Percentiles rank a stretch among this genome's conserved stretches.
Evolutionary conservation across 257 asterid genomes (phyloP).

Genomic region (Perilla frutescens): DNA sequence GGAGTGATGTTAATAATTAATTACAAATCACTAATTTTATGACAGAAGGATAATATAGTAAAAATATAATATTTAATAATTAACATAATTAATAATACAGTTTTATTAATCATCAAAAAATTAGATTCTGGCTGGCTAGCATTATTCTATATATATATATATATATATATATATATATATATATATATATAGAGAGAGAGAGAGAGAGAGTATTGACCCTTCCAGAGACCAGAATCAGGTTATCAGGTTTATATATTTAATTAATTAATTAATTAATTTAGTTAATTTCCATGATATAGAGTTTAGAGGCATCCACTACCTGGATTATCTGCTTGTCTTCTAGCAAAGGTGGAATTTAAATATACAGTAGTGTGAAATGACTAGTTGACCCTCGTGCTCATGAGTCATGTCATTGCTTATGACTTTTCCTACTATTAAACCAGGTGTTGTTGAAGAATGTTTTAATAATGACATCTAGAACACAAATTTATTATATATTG

Average conservation of each 20-base stretch:
- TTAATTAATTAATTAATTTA: not conserved
- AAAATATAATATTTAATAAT: too few species aligned
- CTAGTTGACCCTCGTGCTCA: constrained; percentile 35
- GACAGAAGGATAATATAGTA: too few species aligned
- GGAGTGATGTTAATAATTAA: too few species aligned
- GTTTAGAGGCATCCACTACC: constrained; percentile 24
- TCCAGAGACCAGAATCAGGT: constrained; percentile 22
- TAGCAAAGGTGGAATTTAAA: constrained; percentile 36
- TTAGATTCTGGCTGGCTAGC: too few species aligned
- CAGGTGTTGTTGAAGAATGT: constrained; percentile 35
- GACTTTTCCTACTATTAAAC: constrained; percentile 36
- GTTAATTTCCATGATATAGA: not conserved
- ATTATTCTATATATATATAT: too few species aligned
- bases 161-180: too few species aligned
- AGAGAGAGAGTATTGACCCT: not conserved
- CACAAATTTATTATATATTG: not conserved
- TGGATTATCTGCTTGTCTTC: constrained; percentile 40
- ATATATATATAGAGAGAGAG: too few species aligned
- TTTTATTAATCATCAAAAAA: too few species aligned
- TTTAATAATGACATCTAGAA: constrained; percentile 35
- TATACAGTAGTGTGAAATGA: constrained; percentile 29
- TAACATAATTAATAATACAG: too few species aligned
- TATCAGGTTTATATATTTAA: not conserved
- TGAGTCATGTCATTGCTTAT: constrained; percentile 45
- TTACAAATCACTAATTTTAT: too few species aligned